Conservation (phyloP, 2,329 filamentous ascomycete genomes). For the Fusarium sp. region DNA sequence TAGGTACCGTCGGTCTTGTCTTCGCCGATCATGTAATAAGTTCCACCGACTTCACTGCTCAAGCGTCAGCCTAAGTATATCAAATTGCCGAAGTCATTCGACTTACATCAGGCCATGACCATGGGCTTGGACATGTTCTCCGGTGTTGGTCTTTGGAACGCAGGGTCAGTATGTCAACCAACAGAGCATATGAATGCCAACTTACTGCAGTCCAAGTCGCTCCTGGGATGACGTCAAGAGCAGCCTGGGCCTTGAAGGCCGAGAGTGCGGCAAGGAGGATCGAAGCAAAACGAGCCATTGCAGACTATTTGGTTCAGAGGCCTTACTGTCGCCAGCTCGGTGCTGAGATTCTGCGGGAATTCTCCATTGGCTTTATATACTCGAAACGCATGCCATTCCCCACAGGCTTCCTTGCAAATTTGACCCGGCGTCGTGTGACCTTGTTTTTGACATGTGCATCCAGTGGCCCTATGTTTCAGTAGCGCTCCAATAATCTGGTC, state of each 20-base stretch:
- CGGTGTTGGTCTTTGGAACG: constrained; percentile 57
- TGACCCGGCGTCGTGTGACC: background rate
- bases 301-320: background rate
- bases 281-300: constrained; percentile 17
- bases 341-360: no score
- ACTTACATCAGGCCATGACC: constrained; percentile 73
- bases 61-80: background rate
- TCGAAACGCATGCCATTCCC: background rate
- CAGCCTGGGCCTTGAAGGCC: constrained; percentile 17
- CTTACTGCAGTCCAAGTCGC: constrained; percentile 64
- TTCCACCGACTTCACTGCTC: constrained; percentile 59
- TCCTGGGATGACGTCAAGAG: constrained; percentile 59
- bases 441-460: background rate
- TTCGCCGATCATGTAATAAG: constrained; percentile 79
- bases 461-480: background rate
- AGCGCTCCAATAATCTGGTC: constrained; percentile 1
- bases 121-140: constrained; percentile 76
- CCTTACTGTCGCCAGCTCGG: no score
- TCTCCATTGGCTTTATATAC: background rate
- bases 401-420: background rate
- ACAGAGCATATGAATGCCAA: rapidly evolving
- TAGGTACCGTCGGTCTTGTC: constrained; percentile 75
- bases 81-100: rapidly evolving
- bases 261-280: constrained; percentile 20
- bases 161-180: background rate